These are phyloP conservation scores for Suillus occidentalis DNA, from an alignment of 768 basidiomycete genomes.

Conservation along the genomic window DNA sequence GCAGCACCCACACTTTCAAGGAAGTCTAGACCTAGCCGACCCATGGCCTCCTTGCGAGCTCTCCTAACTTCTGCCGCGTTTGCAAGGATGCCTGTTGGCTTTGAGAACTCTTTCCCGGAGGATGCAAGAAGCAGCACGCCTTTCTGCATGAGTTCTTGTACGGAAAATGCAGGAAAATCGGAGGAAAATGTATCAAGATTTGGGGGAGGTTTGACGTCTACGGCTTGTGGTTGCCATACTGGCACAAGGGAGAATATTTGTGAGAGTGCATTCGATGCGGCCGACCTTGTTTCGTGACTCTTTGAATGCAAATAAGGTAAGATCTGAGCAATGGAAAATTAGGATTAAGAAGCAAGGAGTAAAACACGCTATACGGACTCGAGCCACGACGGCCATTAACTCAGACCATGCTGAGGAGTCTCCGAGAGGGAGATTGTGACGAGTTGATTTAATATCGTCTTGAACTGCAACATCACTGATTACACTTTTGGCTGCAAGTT, in stretches of 20 bases:
- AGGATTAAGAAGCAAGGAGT: not conserved
- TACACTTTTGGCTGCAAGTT: slow-evolving; percentile 85
- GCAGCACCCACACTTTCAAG: slow-evolving; percentile 65
- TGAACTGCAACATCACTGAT: slow-evolving; percentile 79
- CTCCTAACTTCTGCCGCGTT: slow-evolving; percentile 81
- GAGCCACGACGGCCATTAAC: slow-evolving; percentile 85
- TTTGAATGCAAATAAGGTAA: slow-evolving; percentile 89
- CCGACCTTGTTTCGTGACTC: slow-evolving; percentile 88
- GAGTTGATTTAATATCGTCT: slow-evolving; percentile 67
- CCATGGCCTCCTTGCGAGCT: slow-evolving; percentile 87
- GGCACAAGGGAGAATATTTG: slow-evolving; percentile 86
- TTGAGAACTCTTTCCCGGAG: slow-evolving; percentile 89
- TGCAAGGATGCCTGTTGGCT: slow-evolving; percentile 68
- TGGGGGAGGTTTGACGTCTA: slow-evolving; percentile 23
- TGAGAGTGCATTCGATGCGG: slow-evolving; percentile 85
- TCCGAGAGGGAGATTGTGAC: slow-evolving; percentile 55
- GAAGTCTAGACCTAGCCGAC: slow-evolving; percentile 83
- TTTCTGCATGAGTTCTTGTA: slow-evolving; percentile 72
- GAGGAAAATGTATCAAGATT: slow-evolving; percentile 38
- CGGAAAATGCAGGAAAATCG: slow-evolving; percentile 74
- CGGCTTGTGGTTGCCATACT: slow-evolving; percentile 55
- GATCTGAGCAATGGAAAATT: slow-evolving; percentile 49
- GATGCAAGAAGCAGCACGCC: slow-evolving; percentile 83
- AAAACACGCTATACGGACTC: slow-evolving; percentile 48
- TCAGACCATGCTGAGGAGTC: slow-evolving; percentile 88